Evolutionary conservation across 1,284 basidiomycete species (phyloP).

Genomic region (Naganishia cerealis): DNA sequence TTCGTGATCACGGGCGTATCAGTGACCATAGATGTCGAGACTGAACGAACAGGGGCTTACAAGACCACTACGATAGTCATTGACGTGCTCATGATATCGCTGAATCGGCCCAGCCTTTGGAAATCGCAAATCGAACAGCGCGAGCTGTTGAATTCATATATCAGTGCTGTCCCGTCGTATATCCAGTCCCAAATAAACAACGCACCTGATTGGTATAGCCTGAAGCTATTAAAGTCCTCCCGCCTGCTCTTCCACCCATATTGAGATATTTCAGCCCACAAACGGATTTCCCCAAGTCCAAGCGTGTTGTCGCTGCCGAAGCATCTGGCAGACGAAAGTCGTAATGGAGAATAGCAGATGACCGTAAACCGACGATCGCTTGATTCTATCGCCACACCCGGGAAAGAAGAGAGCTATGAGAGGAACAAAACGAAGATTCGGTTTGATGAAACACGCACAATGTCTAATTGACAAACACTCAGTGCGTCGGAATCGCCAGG

Average conservation of each 20-base stretch:
- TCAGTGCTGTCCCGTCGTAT: neutral
- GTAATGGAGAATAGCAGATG: slow-evolving; percentile 23
- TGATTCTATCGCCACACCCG: slow-evolving; percentile 15
- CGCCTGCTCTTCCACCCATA: neutral
- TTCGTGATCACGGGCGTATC: neutral
- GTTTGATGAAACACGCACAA: neutral
- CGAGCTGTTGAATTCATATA: neutral
- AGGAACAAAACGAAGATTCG: neutral
- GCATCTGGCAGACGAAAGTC: slow-evolving; percentile 27
- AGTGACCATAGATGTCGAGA: neutral
- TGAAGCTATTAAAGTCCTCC: slow-evolving; percentile 16
- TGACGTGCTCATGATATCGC: slow-evolving; percentile 28
- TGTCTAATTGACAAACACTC: slow-evolving; percentile 26
- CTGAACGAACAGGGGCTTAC: slow-evolving; percentile 4
- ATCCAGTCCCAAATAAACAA: neutral
- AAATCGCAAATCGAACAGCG: slow-evolving; percentile 31
- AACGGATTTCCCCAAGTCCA: slow-evolving; percentile 12
- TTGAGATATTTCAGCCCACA: slow-evolving; percentile 22
- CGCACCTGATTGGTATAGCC: slow-evolving; percentile 26
- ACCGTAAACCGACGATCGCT: slow-evolving; percentile 28
- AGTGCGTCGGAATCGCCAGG: slow-evolving; percentile 26
- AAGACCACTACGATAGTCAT: slow-evolving; percentile 27
- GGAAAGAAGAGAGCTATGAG: neutral
- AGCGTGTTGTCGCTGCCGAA: neutral
- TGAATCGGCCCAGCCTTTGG: slow-evolving; percentile 9